These are phyloP conservation scores for Colletotrichum falcatum DNA, from an alignment of 2,329 filamentous ascomycete species.

Conservation along the genomic window DNA sequence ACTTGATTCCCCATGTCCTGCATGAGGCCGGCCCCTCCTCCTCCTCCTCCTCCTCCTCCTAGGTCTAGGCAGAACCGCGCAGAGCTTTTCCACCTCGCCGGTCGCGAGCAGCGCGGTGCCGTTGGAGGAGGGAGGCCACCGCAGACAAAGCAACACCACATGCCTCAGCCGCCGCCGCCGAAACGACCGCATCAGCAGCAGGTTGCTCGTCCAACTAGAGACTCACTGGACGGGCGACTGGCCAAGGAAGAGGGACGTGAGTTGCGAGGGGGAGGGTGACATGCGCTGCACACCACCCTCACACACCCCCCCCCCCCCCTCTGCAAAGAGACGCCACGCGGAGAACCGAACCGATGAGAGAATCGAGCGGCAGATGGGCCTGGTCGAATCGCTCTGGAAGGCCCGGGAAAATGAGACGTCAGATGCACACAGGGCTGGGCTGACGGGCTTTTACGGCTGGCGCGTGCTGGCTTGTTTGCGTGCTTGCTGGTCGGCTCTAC, in stretches of 20 bases:
- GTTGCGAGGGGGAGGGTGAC: not conserved
- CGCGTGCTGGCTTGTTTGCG: not conserved
- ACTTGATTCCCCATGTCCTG: slow-evolving; percentile 5
- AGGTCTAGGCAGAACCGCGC: slow-evolving; percentile 12
- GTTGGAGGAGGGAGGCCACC: not conserved
- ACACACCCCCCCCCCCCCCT: not conserved
- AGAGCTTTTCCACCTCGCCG: not conserved
- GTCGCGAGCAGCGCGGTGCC: slow-evolving; percentile 10
- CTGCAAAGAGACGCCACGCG: not conserved
- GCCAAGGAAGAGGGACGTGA: not conserved
- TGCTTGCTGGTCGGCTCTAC: slow-evolving; percentile 1
- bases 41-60: no score
- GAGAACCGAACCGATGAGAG: not conserved
- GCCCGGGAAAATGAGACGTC: not conserved
- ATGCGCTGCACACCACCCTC: not conserved
- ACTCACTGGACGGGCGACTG: not conserved
- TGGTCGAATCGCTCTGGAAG: not conserved
- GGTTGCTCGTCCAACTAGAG: not conserved
- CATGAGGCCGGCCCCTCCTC: slow-evolving; percentile 10
- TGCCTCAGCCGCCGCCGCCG: not conserved
- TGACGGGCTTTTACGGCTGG: slow-evolving; percentile 11
- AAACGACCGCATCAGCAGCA: not conserved
- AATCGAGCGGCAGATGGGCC: slow-evolving; percentile 5
- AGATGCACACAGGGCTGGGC: slow-evolving; percentile 34
- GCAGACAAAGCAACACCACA: not conserved